Conservation (phyloP, 2,329 filamentous ascomycete genomes). For the Cryphonectria parasitica region DNA sequence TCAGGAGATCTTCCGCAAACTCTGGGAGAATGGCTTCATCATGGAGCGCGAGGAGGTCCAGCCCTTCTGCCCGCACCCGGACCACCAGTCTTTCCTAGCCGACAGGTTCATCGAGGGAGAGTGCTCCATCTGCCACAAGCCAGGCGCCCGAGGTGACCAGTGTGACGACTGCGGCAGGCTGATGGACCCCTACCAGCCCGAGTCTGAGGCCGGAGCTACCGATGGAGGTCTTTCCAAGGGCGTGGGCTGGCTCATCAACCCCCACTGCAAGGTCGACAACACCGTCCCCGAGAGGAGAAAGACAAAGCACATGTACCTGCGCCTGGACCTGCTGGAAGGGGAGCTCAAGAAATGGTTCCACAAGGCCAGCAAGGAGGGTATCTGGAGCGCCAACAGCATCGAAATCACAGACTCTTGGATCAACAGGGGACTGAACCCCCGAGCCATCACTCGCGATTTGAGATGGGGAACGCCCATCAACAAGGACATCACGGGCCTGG, state of each 20-base stretch:
- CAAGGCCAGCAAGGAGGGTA: conserved; percentile 72
- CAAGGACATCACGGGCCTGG: conserved; percentile 51
- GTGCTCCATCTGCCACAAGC: conserved; percentile 74
- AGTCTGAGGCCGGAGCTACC: conserved; percentile 40
- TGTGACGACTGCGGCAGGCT: conserved; percentile 68
- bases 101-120: conserved; percentile 84
- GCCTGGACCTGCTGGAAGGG: conserved; percentile 79
- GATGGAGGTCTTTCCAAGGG: conserved; percentile 46
- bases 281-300: conserved; percentile 76
- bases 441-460: conserved; percentile 89
- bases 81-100: conserved; percentile 77
- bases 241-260: conserved; percentile 59
- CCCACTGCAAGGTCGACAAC: conserved; percentile 88
- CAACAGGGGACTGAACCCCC: conserved; percentile 79
- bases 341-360: conserved; percentile 78
- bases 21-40: conserved; percentile 87
- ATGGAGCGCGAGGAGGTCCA: conserved; percentile 87
- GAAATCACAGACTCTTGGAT: conserved; percentile 82
- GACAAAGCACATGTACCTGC: conserved; percentile 91
- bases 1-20: conserved; percentile 84
- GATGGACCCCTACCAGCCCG: conserved; percentile 68
- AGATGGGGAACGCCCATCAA: conserved; percentile 78
- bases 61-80: conserved; percentile 76
- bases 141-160: conserved; percentile 69
- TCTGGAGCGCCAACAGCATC: conserved; percentile 75